Conservation (phyloP, 2,329 filamentous ascomycete genomes). For the Penicillium sp. region DNA sequence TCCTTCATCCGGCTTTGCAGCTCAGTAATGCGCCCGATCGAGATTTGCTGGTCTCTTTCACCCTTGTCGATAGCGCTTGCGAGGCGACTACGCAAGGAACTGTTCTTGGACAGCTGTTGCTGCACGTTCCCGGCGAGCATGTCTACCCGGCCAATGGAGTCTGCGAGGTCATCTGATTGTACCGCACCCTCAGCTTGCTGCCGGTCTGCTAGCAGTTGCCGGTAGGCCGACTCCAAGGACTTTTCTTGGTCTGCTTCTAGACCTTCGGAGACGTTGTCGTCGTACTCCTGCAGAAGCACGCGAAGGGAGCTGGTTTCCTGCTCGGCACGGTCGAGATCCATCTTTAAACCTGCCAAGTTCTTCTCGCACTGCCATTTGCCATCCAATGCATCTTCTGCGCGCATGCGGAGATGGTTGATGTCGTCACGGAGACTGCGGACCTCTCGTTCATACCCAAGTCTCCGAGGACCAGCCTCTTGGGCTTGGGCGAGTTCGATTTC, state of each 20-base stretch:
- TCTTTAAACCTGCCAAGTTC: slow-evolving; percentile 79
- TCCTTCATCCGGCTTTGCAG: slow-evolving; percentile 74
- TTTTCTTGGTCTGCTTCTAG: slow-evolving; percentile 45
- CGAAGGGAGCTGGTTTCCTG: slow-evolving; percentile 85
- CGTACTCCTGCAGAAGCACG: slow-evolving; percentile 71
- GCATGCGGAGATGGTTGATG: slow-evolving; percentile 73
- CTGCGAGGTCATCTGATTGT: slow-evolving; percentile 64
- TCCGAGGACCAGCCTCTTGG: slow-evolving; percentile 58
- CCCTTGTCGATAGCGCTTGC: slow-evolving; percentile 74
- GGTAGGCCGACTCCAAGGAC: slow-evolving; percentile 68
- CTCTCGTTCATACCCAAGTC: slow-evolving; percentile 77
- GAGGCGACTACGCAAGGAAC: slow-evolving; percentile 68
- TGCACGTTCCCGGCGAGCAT: slow-evolving; percentile 73
- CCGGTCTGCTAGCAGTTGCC: slow-evolving; percentile 64
- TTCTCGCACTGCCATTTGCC: slow-evolving; percentile 97
- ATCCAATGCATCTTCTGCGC: slow-evolving; percentile 88
- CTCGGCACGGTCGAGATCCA: slow-evolving; percentile 92
- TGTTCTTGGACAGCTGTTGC: slow-evolving; percentile 73
- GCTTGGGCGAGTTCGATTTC: slow-evolving; percentile 74
- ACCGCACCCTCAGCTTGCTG: slow-evolving; percentile 63
- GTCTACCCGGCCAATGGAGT: slow-evolving; percentile 72
- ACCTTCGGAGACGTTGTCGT: slow-evolving; percentile 66
- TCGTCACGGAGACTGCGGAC: slow-evolving; percentile 75
- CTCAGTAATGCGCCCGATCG: slow-evolving; percentile 73
- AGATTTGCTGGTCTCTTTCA: slow-evolving; percentile 74